Base-by-base conservation (phyloP, 495 filamentous ascomycete species). In the Penicillium robsamsonii region DNA sequence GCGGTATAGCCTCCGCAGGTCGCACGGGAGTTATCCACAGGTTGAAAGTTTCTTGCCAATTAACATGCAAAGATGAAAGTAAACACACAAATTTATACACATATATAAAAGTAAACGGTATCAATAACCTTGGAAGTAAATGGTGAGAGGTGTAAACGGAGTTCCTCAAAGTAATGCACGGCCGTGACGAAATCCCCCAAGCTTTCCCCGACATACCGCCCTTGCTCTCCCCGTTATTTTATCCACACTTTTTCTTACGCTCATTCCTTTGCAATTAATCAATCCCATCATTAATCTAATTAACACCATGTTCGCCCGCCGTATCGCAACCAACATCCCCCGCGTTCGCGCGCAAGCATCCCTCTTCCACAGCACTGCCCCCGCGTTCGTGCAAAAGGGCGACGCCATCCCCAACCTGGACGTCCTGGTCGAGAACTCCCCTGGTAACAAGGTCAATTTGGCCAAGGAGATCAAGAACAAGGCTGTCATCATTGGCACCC, bases 371-470 rank as follows among this genome's bases (percentile, higher is more conserved):
- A 75, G 64, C 54, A 81, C 84, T 43, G 77, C 82, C 4, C 74
- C 75, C 20, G 81, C 84, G 29, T 72, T 80, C 33, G 79, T 79
- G 18, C 76, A 76, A 38, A 83, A 85, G 46, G 80, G 88, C 56
- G 86, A 87, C 62, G 70, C 83, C 42, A 74, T 87, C 27, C 87
- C 86, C 17, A 81, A 87, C 63, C 73, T 82, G 5, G 84, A 88
- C 17, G 72, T 77, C 11, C 70, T 89, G 12, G 77, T 81, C 48
- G 80, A 82, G 67, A 70, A 71, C 67, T 81, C 76, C 20, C 84
- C 84, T 20, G 92, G 89, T 44, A 94, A 90, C 80, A 91, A 90
- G 72, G 84, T 97, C 66, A 94, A 89, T 68, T 79, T 98, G 52
- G 83, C 84, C 62, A 81, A 87, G 61, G 89, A 91, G 70, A 79